These are phyloP conservation scores for Salvia miltiorrhiza DNA, from an alignment of 257 asterid genomes.

Conservation along the genomic window DNA sequence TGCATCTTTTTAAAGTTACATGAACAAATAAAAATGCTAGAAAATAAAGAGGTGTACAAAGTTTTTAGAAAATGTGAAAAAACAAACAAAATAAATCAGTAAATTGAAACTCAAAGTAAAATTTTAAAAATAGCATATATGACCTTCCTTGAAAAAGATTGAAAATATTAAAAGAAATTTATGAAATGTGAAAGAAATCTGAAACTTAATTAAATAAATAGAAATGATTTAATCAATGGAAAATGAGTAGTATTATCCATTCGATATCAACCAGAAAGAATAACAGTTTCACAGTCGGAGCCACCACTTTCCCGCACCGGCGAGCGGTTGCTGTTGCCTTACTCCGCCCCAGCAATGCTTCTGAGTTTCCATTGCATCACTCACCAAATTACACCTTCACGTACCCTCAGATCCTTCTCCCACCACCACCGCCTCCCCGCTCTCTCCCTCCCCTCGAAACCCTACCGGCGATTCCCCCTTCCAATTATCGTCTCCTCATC, in stretches of 20 bases:
- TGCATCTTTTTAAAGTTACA: too few species aligned
- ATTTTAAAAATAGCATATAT: too few species aligned
- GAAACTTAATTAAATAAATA: not conserved
- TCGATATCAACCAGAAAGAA: not conserved
- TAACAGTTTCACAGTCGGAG: constrained; percentile 7
- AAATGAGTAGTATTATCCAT: not conserved
- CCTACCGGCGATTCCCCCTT: constrained; percentile 22
- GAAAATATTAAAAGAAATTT: too few species aligned
- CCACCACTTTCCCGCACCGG: constrained; percentile 22
- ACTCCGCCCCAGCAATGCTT: constrained; percentile 46
- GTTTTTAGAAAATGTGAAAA: too few species aligned
- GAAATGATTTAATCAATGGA: not conserved
- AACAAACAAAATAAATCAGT: not conserved
- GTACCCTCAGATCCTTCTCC: constrained; percentile 17
- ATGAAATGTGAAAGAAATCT: not conserved
- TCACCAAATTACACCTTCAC: constrained; percentile 14
- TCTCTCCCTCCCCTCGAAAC: constrained; percentile 16
- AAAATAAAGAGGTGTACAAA: too few species aligned
- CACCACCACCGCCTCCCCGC: constrained; percentile 25
- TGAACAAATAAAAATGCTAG: too few species aligned
- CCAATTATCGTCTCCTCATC: constrained; percentile 23
- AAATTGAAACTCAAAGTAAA: not conserved
- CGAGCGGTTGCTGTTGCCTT: constrained; percentile 6
- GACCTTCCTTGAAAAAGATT: too few species aligned
- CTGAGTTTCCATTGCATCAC: constrained; percentile 32